A percentile compares a stretch with the other conserved stretches of the same genome.
These are phyloP conservation scores for Inga leiocalycina DNA, from an alignment of 306 rosid genomes.

Conservation along the genomic window DNA sequence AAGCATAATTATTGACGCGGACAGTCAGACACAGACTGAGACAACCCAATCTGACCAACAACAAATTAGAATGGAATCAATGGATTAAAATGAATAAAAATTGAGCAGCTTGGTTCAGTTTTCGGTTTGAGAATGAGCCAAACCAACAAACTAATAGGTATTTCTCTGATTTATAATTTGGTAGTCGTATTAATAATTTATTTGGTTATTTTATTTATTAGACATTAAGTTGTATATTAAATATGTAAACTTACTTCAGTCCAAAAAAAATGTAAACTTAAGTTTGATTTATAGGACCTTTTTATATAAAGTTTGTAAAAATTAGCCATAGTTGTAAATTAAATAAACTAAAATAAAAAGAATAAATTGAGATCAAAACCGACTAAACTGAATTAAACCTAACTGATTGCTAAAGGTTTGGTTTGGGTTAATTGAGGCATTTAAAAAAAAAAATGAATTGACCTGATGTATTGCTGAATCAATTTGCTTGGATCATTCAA, in stretches of 20 bases:
- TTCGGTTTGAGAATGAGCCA: not conserved
- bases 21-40: not conserved
- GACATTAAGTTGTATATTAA: not conserved
- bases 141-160: not conserved
- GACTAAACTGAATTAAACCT: not conserved
- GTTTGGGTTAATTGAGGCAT: not conserved
- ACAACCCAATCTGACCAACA: not conserved
- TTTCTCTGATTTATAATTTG: not conserved
- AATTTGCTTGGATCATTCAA: not conserved
- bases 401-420: not conserved
- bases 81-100: not conserved
- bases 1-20: not conserved
- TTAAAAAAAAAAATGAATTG: not conserved
- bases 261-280: no score
- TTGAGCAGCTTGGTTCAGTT: not conserved
- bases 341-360: not conserved
- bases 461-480: not conserved
- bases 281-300: not conserved
- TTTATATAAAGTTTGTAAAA: not conserved
- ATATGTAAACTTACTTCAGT: not conserved
- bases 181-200: not conserved
- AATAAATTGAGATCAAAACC: not conserved
- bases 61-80: not conserved
- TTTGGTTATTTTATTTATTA: not conserved
- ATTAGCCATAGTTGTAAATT: not conserved